Evolutionary conservation across 176 grass and related monocot genomes (phyloP).

Genomic region (Panicum miliaceum): DNA sequence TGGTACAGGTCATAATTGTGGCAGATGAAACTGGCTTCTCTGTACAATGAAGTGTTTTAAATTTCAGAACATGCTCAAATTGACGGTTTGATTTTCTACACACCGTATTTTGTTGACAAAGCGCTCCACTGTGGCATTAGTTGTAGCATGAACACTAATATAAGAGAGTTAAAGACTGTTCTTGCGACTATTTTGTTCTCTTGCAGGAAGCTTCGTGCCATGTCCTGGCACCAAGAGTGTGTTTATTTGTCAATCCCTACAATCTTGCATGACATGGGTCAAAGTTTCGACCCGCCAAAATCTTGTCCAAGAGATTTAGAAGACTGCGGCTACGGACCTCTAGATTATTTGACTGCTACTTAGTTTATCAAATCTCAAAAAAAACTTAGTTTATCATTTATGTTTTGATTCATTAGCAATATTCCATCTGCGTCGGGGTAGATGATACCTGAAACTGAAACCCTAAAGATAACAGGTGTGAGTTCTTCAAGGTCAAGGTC

Average conservation of each 20-base stretch:
- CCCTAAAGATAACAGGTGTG: background rate
- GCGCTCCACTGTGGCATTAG: background rate
- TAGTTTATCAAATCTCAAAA: background rate
- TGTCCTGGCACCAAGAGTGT: background rate
- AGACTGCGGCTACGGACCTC: conserved; percentile 9
- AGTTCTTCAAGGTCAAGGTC: conserved; percentile 46
- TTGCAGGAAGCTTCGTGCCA: background rate
- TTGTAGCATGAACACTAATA: background rate
- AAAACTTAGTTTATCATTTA: background rate
- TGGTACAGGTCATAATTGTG: background rate
- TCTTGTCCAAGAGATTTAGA: conserved; percentile 7
- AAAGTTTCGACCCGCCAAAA: conserved; percentile 21
- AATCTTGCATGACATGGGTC: conserved; percentile 31
- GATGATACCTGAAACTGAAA: background rate
- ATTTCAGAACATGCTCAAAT: background rate
- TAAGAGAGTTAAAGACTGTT: background rate
- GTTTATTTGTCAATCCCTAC: conserved; percentile 11
- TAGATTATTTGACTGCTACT: background rate
- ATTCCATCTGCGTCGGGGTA: background rate
- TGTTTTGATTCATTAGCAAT: background rate
- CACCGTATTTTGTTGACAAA: conserved; percentile 37
- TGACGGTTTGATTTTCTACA: background rate
- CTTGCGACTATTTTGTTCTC: background rate
- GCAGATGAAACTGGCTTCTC: background rate
- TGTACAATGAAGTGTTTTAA: background rate